Percentiles rank a stretch among this genome's conserved stretches.
These are phyloP conservation scores for Cystobasidium tubakii DNA, from an alignment of 768 basidiomycete species.

Conservation along the genomic window DNA sequence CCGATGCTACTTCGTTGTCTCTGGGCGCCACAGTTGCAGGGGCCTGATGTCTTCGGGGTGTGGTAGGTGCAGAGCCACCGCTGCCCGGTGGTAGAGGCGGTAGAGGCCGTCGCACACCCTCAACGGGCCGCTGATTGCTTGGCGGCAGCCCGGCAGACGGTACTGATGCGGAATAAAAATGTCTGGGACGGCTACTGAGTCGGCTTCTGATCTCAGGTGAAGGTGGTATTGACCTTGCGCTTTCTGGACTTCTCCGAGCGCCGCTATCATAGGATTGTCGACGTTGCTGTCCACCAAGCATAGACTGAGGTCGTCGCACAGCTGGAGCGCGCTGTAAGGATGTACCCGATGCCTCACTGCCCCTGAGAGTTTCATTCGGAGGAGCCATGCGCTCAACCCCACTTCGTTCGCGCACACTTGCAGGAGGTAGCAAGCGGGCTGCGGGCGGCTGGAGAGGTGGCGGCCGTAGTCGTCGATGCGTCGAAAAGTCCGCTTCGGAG, in stretches of 20 bases:
- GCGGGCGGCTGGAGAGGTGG: neutral
- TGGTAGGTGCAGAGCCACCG: neutral
- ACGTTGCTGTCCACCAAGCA: neutral
- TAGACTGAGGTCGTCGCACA: neutral
- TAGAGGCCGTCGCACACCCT: neutral
- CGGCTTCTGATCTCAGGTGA: slow-evolving; percentile 1
- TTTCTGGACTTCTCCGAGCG: neutral
- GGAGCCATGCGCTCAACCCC: neutral
- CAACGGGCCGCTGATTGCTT: neutral
- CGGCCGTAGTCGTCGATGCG: too few relatives aligned
- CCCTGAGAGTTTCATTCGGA: neutral
- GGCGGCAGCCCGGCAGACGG: neutral
- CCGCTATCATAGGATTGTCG: neutral
- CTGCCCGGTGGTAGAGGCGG: neutral
- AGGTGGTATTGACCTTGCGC: neutral
- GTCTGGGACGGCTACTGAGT: slow-evolving; percentile 21
- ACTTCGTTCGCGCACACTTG: neutral
- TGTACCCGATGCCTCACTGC: neutral
- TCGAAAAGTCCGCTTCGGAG: neutral
- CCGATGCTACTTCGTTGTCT: too few relatives aligned
- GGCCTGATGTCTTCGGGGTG: neutral
- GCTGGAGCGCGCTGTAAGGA: slow-evolving; percentile 8
- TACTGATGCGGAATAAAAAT: slow-evolving; percentile 22
- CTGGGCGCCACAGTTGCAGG: neutral
- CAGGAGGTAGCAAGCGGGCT: neutral